These are phyloP conservation scores for Lactifluus rugatus DNA, from an alignment of 768 basidiomycete species.

Conservation along the genomic window DNA sequence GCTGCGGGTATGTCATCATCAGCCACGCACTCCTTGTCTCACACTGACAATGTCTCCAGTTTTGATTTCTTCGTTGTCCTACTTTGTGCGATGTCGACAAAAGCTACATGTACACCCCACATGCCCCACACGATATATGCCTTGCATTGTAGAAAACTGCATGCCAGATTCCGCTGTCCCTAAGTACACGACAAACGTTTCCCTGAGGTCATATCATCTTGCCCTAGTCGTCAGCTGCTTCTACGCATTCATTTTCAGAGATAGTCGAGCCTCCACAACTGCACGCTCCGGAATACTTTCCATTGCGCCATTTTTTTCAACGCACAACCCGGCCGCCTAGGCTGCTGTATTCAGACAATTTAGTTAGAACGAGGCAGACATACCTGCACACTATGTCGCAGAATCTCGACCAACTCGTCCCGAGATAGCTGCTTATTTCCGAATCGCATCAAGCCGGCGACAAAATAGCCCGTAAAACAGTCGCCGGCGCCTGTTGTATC, in stretches of 20 bases:
- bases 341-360: not conserved
- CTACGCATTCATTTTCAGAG: not conserved
- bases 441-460: constrained; percentile 42
- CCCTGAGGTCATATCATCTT: not conserved
- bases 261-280: constrained; percentile 29
- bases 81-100: constrained; percentile 22
- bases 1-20: constrained; percentile 51
- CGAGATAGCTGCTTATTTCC: constrained; percentile 19
- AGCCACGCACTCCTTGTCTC: no score
- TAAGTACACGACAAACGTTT: not conserved
- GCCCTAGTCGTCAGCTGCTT: not conserved
- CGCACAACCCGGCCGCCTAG: constrained; percentile 54
- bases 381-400: constrained; percentile 37
- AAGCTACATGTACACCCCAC: constrained; percentile 33
- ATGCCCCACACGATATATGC: constrained; percentile 25
- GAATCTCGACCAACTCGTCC: constrained; percentile 27
- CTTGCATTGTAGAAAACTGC: constrained; percentile 10
- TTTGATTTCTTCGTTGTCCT: constrained; percentile 25
- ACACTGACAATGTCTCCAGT: constrained; percentile 20
- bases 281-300: constrained; percentile 41
- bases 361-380: constrained; percentile 8
- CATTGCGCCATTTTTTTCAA: constrained; percentile 46
- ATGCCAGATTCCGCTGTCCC: not conserved
- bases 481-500: constrained; percentile 62
- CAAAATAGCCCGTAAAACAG: constrained; percentile 54